phyloP scores from a whole-genome alignment of 129 eudicot species.

The Artemisia tridentata region DNA sequence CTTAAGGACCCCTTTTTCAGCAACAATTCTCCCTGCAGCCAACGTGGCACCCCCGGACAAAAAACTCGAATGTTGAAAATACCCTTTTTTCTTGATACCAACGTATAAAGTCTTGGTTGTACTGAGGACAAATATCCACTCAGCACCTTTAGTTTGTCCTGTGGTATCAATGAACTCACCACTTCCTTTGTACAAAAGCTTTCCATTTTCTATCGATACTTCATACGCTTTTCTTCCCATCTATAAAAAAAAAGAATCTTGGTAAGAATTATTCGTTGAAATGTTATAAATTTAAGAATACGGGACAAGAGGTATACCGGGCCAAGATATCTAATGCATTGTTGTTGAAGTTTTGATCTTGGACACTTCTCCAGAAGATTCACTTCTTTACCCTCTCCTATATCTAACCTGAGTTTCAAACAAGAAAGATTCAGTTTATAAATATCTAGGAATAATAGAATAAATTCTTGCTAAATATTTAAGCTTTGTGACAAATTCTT shows the following conservation, averaged over 20 bases:
- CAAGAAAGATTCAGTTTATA: conserved; percentile 1
- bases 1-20: conserved; percentile 67
- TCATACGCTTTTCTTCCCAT: conserved; percentile 81
- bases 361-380: conserved; percentile 75
- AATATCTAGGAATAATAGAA: too few species aligned
- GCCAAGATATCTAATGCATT: conserved; percentile 95
- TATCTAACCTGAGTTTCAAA: conserved; percentile 69
- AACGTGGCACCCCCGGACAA: conserved; percentile 92
- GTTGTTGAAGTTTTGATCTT: conserved; percentile 78
- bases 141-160: conserved; percentile 58
- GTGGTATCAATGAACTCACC: conserved; percentile 63
- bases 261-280: conserved; percentile 10
- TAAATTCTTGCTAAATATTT: too few species aligned
- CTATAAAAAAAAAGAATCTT: too few species aligned
- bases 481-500: too few species aligned
- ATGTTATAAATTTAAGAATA: not conserved
- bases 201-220: conserved; percentile 66
- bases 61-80: conserved; percentile 95
- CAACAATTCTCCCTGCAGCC: conserved; percentile 90
- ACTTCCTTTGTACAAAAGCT: conserved; percentile 51
- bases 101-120: conserved; percentile 76
- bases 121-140: conserved; percentile 97
- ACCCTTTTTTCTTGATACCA: too few species aligned
- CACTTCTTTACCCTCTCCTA: conserved; percentile 94
- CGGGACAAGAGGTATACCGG: conserved; percentile 50